phyloP scores from a whole-genome alignment of 176 grass and related monocot genomes.

The Cenchrus purpureus region DNA sequence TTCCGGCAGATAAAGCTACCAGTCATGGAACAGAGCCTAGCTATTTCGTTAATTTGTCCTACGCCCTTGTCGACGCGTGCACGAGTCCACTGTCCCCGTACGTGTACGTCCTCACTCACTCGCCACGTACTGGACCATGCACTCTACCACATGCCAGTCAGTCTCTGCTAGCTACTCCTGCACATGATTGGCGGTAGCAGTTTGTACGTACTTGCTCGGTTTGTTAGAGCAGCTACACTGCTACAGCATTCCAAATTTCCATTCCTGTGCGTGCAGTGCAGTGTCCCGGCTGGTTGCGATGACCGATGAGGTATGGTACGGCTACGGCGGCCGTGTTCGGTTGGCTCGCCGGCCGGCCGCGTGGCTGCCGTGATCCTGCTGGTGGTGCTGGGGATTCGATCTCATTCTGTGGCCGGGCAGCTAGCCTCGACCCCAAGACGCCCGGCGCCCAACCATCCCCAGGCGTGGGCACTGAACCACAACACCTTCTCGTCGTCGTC shows the following conservation, averaged over 20 bases:
- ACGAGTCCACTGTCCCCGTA: conserved; percentile 13
- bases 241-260: neutral
- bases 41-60: conserved; percentile 11
- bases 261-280: neutral
- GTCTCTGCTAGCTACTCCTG: neutral
- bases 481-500: too few relatives aligned
- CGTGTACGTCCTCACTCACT: neutral
- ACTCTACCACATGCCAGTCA: neutral
- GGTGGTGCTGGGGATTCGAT: conserved; percentile 25
- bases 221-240: neutral
- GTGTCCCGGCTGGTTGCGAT: neutral
- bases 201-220: neutral
- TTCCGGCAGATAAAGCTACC: neutral
- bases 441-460: conserved; percentile 13
- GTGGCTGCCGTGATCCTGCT: conserved; percentile 30
- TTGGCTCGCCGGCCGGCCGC: neutral
- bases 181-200: neutral
- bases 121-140: neutral
- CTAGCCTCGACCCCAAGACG: conserved; percentile 10
- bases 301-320: too few relatives aligned
- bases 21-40: neutral
- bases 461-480: conserved; percentile 36
- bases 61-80: conserved; percentile 25
- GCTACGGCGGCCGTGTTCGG: neutral
- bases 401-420: neutral